Evolutionary conservation across 2,329 filamentous ascomycete species (phyloP).

Genomic region (Colletotrichum magnum): DNA sequence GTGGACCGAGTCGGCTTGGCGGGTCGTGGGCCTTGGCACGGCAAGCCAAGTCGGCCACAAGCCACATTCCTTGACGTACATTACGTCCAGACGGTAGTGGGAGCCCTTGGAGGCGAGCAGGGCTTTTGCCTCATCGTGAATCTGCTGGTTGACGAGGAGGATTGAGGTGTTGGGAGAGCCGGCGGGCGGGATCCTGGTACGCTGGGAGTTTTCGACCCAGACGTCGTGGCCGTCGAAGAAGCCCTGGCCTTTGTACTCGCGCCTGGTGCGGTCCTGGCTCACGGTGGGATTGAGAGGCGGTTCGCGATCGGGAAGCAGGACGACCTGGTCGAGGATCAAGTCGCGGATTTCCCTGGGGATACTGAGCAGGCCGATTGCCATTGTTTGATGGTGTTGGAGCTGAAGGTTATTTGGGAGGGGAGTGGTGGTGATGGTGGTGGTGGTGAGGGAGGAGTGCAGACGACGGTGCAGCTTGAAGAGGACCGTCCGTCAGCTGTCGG

Average conservation of each 20-base stretch:
- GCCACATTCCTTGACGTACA: conserved; percentile 43
- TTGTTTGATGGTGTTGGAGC: conserved; percentile 12
- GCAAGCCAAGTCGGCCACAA: conserved; percentile 43
- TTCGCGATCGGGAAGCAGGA: conserved; percentile 36
- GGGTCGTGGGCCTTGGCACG: conserved; percentile 36
- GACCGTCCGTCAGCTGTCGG: too few relatives aligned
- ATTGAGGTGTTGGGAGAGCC: conserved; percentile 37
- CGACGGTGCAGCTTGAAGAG: too few relatives aligned
- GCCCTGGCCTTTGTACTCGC: conserved; percentile 39
- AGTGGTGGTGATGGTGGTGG: background rate
- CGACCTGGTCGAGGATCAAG: conserved; percentile 38
- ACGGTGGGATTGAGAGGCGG: conserved; percentile 29
- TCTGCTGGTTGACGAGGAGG: conserved; percentile 41
- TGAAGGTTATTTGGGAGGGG: background rate
- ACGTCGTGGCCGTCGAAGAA: conserved; percentile 42
- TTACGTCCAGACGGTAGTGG: conserved; percentile 40
- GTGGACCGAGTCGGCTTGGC: conserved; percentile 36
- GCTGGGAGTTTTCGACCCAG: conserved; percentile 34
- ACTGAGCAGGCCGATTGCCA: conserved; percentile 37
- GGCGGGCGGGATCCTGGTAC: conserved; percentile 20
- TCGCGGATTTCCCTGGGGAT: conserved; percentile 41
- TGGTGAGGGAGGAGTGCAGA: background rate
- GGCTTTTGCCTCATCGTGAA: conserved; percentile 38
- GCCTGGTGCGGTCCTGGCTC: conserved; percentile 39
- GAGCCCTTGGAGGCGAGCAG: conserved; percentile 34